Percentiles rank a stretch among this genome's conserved stretches.
Conservation (phyloP, 495 filamentous ascomycete genomes). For the Penicillium taxi region DNA sequence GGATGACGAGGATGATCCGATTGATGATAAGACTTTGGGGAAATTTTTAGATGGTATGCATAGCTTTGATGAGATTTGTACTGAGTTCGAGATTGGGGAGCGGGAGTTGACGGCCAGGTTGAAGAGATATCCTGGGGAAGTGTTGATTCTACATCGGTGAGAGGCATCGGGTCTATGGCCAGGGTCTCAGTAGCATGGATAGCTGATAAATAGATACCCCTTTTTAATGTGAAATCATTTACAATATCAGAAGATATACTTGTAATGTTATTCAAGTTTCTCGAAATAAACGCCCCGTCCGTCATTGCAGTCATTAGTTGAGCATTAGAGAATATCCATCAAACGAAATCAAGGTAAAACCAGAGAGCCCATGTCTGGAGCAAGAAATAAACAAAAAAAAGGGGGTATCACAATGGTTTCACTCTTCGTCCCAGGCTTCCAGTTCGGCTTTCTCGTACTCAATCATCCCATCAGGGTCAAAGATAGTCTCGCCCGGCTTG, state of each 20-base stretch:
- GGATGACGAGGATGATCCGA: constrained; percentile 30
- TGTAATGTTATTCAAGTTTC: no score
- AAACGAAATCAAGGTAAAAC: neutral
- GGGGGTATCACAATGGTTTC: constrained; percentile 1
- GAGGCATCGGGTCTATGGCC: constrained; percentile 4
- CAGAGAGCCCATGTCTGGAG: neutral
- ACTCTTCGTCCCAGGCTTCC: constrained; percentile 67
- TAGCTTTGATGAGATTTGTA: constrained; percentile 85
- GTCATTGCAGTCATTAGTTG: constrained; percentile 16
- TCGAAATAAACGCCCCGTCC: constrained; percentile 16
- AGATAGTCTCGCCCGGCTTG: constrained; percentile 52
- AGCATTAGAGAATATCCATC: neutral
- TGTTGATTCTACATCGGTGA: constrained; percentile 51
- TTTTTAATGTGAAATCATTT: neutral
- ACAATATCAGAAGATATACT: neutral
- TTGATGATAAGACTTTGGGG: constrained; percentile 43
- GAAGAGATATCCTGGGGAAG: constrained; percentile 43
- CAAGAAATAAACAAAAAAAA: neutral
- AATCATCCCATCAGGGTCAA: constrained; percentile 49
- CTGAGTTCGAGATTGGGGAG: constrained; percentile 58
- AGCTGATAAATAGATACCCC: constrained; percentile 17
- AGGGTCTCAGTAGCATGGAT: neutral
- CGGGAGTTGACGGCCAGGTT: constrained; percentile 43
- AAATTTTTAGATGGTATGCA: constrained; percentile 75
- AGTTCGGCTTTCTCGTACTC: constrained; percentile 58